phyloP scores from a whole-genome alignment of 805 yeast genomes.

The Cyberlindnera suaveolens region DNA sequence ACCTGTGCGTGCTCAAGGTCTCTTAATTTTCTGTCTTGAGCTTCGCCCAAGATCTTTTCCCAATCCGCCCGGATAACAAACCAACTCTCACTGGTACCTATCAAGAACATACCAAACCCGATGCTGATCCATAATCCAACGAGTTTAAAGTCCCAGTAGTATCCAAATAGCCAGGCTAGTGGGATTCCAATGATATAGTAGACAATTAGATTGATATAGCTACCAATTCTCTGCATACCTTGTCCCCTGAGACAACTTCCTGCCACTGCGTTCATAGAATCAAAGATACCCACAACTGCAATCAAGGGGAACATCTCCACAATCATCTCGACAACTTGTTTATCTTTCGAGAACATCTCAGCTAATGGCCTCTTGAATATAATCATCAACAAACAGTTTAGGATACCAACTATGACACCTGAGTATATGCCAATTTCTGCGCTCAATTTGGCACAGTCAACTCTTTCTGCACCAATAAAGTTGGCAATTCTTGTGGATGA shows the following conservation, averaged over 20 bases:
- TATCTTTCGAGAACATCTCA: conserved; percentile 53
- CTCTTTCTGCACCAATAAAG: conserved; percentile 54
- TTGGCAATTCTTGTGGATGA: conserved; percentile 69
- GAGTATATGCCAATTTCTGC: conserved; percentile 35
- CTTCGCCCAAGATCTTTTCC: conserved; percentile 37
- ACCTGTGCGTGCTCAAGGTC: conserved; percentile 10
- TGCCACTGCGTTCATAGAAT: conserved; percentile 57
- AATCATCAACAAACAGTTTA: conserved; percentile 45
- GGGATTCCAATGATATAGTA: conserved; percentile 79
- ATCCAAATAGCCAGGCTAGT: conserved; percentile 48
- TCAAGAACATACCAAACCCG: conserved; percentile 43
- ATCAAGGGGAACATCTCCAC: conserved; percentile 50
- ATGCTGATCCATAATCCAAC: conserved; percentile 68
- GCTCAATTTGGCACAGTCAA: conserved; percentile 40
- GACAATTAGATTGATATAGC: conserved; percentile 56
- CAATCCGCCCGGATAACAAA: conserved; percentile 44
- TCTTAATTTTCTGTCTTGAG: conserved; percentile 33
- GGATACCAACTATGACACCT: conserved; percentile 38
- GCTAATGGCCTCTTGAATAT: conserved; percentile 46
- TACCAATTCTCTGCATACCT: conserved; percentile 77
- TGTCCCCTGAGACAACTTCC: conserved; percentile 85
- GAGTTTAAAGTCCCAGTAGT: conserved; percentile 36
- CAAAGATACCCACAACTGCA: conserved; percentile 64
- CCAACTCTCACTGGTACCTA: conserved; percentile 39
- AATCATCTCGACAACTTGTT: conserved; percentile 46